Percentiles rank a stretch among this genome's conserved stretches.
Evolutionary conservation across 305 asterid species (phyloP).

Genomic region (Fraxinus xanthoxyloides): DNA sequence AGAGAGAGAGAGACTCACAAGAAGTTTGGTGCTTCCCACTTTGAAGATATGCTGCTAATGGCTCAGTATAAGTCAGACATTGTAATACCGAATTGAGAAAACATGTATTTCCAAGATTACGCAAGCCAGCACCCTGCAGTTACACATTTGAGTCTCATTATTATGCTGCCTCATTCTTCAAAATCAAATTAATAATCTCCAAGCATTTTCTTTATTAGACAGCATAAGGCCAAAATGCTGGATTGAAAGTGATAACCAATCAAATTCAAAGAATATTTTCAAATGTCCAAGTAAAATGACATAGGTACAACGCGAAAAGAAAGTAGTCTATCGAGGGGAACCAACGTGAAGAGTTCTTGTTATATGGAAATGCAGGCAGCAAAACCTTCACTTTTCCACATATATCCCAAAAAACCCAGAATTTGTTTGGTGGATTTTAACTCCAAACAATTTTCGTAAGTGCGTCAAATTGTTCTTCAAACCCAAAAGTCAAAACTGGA

Average conservation of each 20-base stretch:
- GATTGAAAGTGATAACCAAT: background rate
- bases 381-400: background rate
- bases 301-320: background rate
- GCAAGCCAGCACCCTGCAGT: conserved; percentile 97
- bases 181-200: conserved; percentile 3
- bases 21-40: conserved; percentile 93
- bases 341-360: background rate
- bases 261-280: background rate
- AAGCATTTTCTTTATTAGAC: background rate
- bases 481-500: background rate
- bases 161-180: conserved; percentile 17
- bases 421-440: background rate
- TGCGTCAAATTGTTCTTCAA: background rate
- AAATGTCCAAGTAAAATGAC: background rate
- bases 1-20: conserved; percentile 50
- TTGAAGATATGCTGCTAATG: conserved; percentile 94
- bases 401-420: background rate
- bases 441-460: background rate
- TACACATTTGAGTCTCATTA: conserved; percentile 14
- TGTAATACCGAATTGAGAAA: conserved; percentile 92
- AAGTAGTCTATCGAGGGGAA: background rate
- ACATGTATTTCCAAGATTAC: conserved; percentile 96
- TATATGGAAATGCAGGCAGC: background rate
- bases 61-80: conserved; percentile 95
- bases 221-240: background rate